Conservation (phyloP, 768 basidiomycete genomes). For the Coprinellus aureogranulatus region DNA sequence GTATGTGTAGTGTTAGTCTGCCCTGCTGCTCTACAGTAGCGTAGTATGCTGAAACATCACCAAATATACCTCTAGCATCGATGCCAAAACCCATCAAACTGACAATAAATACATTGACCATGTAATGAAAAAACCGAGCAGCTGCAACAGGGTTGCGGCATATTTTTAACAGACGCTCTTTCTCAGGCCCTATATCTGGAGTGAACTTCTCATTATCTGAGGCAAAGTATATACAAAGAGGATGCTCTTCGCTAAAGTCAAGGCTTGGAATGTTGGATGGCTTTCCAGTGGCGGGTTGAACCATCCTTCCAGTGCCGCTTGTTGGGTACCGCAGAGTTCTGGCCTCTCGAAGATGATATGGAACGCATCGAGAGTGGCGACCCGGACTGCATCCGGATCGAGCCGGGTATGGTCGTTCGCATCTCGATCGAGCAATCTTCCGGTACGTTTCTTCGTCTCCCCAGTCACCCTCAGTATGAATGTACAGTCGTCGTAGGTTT, state of each 20-base stretch:
- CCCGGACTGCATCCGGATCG: background rate
- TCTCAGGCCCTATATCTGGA: too few species aligned
- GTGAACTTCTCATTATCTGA: background rate
- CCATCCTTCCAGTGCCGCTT: constrained; percentile 2
- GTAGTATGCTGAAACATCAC: too few species aligned
- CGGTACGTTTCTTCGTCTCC: constrained; percentile 8
- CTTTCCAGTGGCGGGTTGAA: background rate
- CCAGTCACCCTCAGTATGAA: constrained; percentile 3
- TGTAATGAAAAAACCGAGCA: too few species aligned
- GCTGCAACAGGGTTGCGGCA: too few species aligned
- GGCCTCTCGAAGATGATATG: constrained; percentile 3
- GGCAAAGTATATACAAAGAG: background rate
- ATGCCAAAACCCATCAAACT: too few species aligned
- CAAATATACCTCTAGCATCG: too few species aligned
- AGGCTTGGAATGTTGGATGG: background rate
- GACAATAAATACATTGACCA: too few species aligned
- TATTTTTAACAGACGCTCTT: too few species aligned
- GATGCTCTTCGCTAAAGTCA: background rate
- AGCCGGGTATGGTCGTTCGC: background rate
- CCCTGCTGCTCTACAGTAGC: too few species aligned
- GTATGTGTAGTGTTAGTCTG: too few species aligned
- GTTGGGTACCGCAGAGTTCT: background rate
- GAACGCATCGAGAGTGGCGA: background rate
- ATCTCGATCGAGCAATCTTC: constrained; percentile 4
- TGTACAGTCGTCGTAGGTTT: constrained; percentile 1